Evolutionary conservation across 2,329 filamentous ascomycete species (phyloP).

Genomic region (Aspergillus ustus): DNA sequence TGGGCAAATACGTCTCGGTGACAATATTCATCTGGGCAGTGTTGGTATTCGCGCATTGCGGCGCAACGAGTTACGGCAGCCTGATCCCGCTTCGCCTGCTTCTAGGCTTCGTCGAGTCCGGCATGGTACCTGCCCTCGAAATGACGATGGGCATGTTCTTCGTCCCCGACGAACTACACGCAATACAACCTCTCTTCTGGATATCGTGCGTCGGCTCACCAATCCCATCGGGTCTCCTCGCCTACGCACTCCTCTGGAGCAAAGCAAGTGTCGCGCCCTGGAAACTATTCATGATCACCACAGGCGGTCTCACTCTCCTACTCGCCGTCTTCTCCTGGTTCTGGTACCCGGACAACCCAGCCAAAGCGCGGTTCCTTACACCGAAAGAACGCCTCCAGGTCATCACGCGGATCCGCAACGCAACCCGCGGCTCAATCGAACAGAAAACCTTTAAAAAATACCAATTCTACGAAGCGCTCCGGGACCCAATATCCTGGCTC

Average conservation of each 20-base stretch:
- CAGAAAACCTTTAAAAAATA: not conserved
- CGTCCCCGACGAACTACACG: not conserved
- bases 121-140: not conserved
- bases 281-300: not conserved
- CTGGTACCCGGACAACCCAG: not conserved
- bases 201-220: not conserved
- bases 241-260: not conserved
- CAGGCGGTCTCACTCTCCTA: not conserved
- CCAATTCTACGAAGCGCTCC: not conserved
- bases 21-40: not conserved
- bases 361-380: not conserved
- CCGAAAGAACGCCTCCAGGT: not conserved
- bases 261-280: not conserved
- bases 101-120: not conserved
- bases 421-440: not conserved
- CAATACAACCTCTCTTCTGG: not conserved
- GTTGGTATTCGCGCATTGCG: not conserved
- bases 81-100: not conserved
- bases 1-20: not conserved
- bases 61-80: not conserved
- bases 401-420: not conserved
- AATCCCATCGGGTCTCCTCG: not conserved
- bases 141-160: not conserved
- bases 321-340: not conserved
- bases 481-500: not conserved